Percentiles rank a stretch among this genome's conserved stretches.
Evolutionary conservation across 768 basidiomycete species (phyloP).

Genomic region (Wakefieldia striispora): DNA sequence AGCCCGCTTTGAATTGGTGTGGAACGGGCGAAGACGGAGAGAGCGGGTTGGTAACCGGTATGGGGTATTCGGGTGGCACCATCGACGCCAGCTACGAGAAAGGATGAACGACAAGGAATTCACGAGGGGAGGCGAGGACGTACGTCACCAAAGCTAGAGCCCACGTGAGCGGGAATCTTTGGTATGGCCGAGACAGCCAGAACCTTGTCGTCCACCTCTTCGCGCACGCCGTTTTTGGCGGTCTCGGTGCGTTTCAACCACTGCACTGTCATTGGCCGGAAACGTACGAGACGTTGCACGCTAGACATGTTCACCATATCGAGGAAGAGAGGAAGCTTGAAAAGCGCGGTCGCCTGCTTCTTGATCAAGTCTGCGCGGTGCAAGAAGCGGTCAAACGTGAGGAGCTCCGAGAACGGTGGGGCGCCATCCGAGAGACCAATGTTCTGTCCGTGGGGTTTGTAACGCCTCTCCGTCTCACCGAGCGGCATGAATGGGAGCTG

Average conservation of each 20-base stretch:
- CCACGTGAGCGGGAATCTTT: conserved; percentile 9
- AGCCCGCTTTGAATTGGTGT: conserved; percentile 15
- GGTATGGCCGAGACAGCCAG: conserved; percentile 6
- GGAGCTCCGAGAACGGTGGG: too few relatives aligned
- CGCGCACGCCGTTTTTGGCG: not conserved
- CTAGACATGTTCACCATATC: conserved; percentile 34
- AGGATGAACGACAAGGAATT: not conserved
- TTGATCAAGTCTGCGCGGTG: conserved; percentile 38
- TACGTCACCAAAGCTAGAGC: conserved; percentile 31
- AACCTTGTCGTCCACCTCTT: not conserved
- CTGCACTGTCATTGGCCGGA: conserved; percentile 17
- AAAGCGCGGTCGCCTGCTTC: conserved; percentile 32
- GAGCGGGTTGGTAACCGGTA: conserved; percentile 8
- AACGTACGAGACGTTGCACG: not conserved
- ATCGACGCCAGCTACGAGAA: conserved; percentile 31
- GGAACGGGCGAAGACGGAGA: conserved; percentile 19
- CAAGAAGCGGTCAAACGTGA: conserved; percentile 47
- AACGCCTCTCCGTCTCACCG: conserved; percentile 6
- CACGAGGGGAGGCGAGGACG: not conserved
- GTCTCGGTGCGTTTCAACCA: conserved; percentile 20
- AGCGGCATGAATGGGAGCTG: conserved; percentile 49
- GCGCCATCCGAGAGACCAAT: conserved; percentile 1
- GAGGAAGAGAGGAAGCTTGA: conserved; percentile 46
- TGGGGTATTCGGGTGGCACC: conserved; percentile 36
- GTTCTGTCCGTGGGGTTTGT: not conserved